phyloP scores from a whole-genome alignment of 2,329 filamentous ascomycete genomes.

The Microdochium paspali region DNA sequence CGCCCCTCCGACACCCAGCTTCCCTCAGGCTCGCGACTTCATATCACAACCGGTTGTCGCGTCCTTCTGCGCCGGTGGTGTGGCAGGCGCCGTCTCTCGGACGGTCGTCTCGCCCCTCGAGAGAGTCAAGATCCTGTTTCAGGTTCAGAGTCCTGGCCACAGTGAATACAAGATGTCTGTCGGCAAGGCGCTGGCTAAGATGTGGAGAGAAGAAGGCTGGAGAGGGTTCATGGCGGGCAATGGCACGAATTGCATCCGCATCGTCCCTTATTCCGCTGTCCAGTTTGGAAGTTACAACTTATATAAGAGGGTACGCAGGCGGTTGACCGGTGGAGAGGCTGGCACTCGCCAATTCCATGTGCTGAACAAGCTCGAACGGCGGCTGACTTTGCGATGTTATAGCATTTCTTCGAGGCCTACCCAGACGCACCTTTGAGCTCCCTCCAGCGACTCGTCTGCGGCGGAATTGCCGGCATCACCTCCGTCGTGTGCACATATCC shows the following conservation, averaged over 20 bases:
- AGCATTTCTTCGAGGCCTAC: constrained; percentile 67
- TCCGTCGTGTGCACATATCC: constrained; percentile 94
- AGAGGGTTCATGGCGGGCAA: constrained; percentile 96
- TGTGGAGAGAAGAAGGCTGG: constrained; percentile 97
- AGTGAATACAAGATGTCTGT: constrained; percentile 93
- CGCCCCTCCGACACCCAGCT: background rate
- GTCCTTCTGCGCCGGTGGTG: constrained; percentile 87
- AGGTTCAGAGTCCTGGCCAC: constrained; percentile 83
- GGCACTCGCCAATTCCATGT: background rate
- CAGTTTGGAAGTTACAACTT: constrained; percentile 98
- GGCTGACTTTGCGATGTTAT: constrained; percentile 5
- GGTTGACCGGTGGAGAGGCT: background rate
- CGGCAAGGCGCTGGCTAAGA: constrained; percentile 79
- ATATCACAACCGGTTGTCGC: constrained; percentile 79
- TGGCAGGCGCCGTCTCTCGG: constrained; percentile 92
- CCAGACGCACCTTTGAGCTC: constrained; percentile 68
- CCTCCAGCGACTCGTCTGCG: constrained; percentile 72
- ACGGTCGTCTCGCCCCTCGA: constrained; percentile 96
- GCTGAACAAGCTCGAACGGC: background rate
- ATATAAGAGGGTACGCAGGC: constrained; percentile 70
- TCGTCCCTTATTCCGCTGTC: constrained; percentile 95
- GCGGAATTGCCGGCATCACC: constrained; percentile 85
- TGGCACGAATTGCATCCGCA: constrained; percentile 95
- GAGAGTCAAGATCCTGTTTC: constrained; percentile 94
- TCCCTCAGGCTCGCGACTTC: constrained; percentile 30